Percentiles rank a stretch among this genome's conserved stretches.
These are phyloP conservation scores for Aureobasidium namibiae DNA, from an alignment of 2,329 filamentous ascomycete genomes.

Conservation along the genomic window DNA sequence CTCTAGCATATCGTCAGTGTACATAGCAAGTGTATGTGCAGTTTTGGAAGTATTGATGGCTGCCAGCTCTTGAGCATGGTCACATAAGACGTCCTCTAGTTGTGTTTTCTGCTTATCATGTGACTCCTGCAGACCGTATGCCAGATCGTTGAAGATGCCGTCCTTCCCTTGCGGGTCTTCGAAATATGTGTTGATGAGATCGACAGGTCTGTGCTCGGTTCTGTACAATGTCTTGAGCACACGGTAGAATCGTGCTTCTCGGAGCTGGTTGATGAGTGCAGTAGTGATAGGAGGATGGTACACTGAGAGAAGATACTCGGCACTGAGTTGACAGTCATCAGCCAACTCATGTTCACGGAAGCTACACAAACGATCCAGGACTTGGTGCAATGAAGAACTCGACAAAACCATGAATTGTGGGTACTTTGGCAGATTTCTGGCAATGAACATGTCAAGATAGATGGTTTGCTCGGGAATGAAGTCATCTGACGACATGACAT, in stretches of 20 bases:
- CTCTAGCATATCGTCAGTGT: constrained; percentile 58
- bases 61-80: constrained; percentile 58
- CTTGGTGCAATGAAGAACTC: constrained; percentile 72
- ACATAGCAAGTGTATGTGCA: constrained; percentile 55
- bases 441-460: constrained; percentile 97
- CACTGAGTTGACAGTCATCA: constrained; percentile 94
- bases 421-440: constrained; percentile 90
- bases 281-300: constrained; percentile 83
- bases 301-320: constrained; percentile 86
- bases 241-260: constrained; percentile 74
- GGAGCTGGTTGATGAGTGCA: constrained; percentile 67
- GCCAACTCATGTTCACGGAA: constrained; percentile 73
- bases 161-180: constrained; percentile 72
- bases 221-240: constrained; percentile 87
- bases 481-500: constrained; percentile 72
- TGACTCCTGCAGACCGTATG: constrained; percentile 61
- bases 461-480: constrained; percentile 78
- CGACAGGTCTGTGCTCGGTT: constrained; percentile 67
- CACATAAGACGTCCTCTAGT: constrained; percentile 58
- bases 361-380: constrained; percentile 74
- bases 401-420: constrained; percentile 90
- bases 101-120: constrained; percentile 65
- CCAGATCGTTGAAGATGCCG: constrained; percentile 70
- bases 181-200: constrained; percentile 72
- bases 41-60: constrained; percentile 57